Base-by-base conservation (phyloP, 2,329 filamentous ascomycete species). In the Aaosphaeria pasadenensis region DNA sequence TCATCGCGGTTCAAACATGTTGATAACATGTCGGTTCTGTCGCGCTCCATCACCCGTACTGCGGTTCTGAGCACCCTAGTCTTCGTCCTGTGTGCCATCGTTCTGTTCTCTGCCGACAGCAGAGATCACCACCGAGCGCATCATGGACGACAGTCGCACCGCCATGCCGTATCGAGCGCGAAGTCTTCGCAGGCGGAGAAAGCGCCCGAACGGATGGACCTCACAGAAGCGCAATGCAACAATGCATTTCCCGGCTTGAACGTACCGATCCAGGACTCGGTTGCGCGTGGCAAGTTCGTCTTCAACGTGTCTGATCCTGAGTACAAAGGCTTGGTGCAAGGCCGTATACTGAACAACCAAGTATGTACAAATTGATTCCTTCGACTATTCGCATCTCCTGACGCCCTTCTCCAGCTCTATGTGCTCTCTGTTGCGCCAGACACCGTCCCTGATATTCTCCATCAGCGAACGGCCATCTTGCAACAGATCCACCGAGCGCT, bases 301-400 rank as follows among this genome's bases (percentile, higher is more conserved):
- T 47, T 59, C 11, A 35, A 47, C 11, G 55, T 53, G 35, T 49
- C 39, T 13, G 13, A 45, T 40, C 33, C 43, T 24, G 51, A 55
- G 32, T 59, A 59, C 45, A 48, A 50, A 53, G 56, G 56, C 4
- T 46, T 59, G 5, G 52, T 59, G 1, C 56, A 59, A 50, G 56
- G 47, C 5, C 38, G 56, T 6, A 54, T 59, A 13, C 47, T 40
- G 35, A 45, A 55, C 39, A 46, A 46, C n/a, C 50, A 53, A 4
- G 56, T 58, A 47, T 40, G 39, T 9, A 17, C 7, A 40, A 7
- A 7, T 40, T 24, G n/a, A n/a, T n/a, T n/a, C n/a, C n/a, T n/a
- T n/a, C n/a, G n/a, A n/a, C n/a, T n/a, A n/a, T 24, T 44, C 36
- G 30, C 31, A 7, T 30, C 3, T 17, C 38, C 13, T 13, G 43